These are phyloP conservation scores for Candida ovalis DNA, from an alignment of 805 yeast genomes.

Conservation along the genomic window DNA sequence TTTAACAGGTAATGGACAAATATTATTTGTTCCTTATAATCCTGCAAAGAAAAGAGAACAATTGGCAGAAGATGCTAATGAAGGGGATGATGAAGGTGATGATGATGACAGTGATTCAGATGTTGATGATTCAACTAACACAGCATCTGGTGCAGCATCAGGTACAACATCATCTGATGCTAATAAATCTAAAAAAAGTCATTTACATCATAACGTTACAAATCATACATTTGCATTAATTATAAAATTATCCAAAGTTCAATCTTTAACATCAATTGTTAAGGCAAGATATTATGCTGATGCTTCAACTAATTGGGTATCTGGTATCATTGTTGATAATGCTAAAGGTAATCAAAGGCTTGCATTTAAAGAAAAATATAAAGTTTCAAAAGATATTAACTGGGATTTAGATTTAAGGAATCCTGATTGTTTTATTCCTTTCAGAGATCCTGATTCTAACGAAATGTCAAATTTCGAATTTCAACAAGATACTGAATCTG, in stretches of 20 bases:
- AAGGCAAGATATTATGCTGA: conserved; percentile 40
- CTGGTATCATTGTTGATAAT: conserved; percentile 31
- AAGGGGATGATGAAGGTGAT: conserved; percentile 23
- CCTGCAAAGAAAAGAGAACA: conserved; percentile 29
- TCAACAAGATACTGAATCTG: conserved; percentile 16
- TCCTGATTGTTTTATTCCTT: conserved; percentile 35
- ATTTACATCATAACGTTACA: conserved; percentile 25
- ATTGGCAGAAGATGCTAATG: conserved; percentile 13
- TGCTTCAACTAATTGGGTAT: conserved; percentile 43
- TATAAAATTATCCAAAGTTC: conserved; percentile 40
- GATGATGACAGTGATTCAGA: conserved; percentile 23
- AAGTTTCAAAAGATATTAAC: conserved; percentile 37
- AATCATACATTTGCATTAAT: conserved; percentile 52
- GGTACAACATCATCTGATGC: background rate
- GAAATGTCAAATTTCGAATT: conserved; percentile 18
- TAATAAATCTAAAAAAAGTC: background rate
- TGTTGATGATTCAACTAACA: conserved; percentile 7
- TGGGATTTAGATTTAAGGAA: conserved; percentile 41
- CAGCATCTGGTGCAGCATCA: background rate
- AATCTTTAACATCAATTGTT: conserved; percentile 33
- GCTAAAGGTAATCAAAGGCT: conserved; percentile 39
- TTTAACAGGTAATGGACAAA: conserved; percentile 32
- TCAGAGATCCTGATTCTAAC: conserved; percentile 16
- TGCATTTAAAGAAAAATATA: conserved; percentile 40
- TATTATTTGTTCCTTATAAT: conserved; percentile 32